Conservation (phyloP, 2,329 filamentous ascomycete species). For the Zymoseptoria brevis region DNA sequence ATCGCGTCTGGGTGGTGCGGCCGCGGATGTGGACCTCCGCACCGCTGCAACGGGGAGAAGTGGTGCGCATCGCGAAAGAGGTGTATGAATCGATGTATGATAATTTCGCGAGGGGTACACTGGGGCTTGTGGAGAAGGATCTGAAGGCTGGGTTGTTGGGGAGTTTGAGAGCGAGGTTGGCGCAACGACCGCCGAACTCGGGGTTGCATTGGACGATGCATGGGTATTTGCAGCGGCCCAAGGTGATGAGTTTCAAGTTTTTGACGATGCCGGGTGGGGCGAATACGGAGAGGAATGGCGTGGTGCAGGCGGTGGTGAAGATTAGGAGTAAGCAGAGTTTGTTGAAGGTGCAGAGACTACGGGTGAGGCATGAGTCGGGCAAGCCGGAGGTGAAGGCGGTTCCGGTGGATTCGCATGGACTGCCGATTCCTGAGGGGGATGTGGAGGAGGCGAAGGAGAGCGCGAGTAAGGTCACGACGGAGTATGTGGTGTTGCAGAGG, state of each 20-base stretch:
- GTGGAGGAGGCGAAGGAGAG: slow-evolving; percentile 26
- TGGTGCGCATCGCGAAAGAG: slow-evolving; percentile 31
- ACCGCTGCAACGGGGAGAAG: slow-evolving; percentile 21
- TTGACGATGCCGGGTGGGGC: slow-evolving; percentile 16
- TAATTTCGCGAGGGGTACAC: slow-evolving; percentile 38
- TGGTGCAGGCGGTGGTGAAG: slow-evolving; percentile 26
- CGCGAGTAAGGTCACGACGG: slow-evolving; percentile 34
- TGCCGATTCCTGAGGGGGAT: slow-evolving; percentile 31
- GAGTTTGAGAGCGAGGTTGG: slow-evolving; percentile 28
- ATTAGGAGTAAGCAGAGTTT: slow-evolving; percentile 24
- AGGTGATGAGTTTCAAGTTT: slow-evolving; percentile 7
- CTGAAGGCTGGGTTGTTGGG: slow-evolving; percentile 18
- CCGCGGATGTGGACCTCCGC: slow-evolving; percentile 6
- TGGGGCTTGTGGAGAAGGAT: slow-evolving; percentile 14
- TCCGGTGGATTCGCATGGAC: slow-evolving; percentile 22
- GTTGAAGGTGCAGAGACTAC: slow-evolving; percentile 16
- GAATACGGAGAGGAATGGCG: slow-evolving; percentile 18
- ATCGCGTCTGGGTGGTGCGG: slow-evolving; percentile 8
- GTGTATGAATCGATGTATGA: slow-evolving; percentile 43
- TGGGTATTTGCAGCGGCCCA: slow-evolving; percentile 15
- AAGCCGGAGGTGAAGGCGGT: slow-evolving; percentile 20
- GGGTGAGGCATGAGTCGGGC: slow-evolving; percentile 12
- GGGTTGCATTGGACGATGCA: slow-evolving; percentile 25
- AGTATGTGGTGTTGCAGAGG: slow-evolving; percentile 47
- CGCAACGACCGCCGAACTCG: slow-evolving; percentile 30